Evolutionary conservation across 2,329 filamentous ascomycete species (phyloP).

Genomic region (Ramichloridium luteum): DNA sequence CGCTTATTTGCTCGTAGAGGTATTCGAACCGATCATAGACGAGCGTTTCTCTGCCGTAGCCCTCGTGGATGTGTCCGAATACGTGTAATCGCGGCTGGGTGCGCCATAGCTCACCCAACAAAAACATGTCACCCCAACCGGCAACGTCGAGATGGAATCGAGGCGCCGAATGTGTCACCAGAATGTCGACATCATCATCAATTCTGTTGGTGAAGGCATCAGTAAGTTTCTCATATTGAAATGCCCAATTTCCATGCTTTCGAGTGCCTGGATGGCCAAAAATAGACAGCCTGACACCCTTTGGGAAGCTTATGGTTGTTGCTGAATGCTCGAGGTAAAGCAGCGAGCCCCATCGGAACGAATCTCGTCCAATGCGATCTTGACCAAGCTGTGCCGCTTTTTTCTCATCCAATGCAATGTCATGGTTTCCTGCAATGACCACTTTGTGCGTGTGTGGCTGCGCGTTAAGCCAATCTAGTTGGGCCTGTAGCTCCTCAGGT

Average conservation of each 20-base stretch:
- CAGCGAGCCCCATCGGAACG: conserved; percentile 25
- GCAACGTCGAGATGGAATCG: conserved; percentile 27
- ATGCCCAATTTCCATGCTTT: conserved; percentile 45
- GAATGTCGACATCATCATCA: conserved; percentile 23
- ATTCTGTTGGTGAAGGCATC: conserved; percentile 17
- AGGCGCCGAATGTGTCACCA: conserved; percentile 31
- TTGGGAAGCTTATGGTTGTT: conserved; percentile 37
- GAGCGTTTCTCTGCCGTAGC: conserved; percentile 33
- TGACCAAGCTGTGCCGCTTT: conserved; percentile 8
- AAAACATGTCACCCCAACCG: conserved; percentile 21
- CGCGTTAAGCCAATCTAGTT: conserved; percentile 12
- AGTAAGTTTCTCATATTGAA: conserved; percentile 27
- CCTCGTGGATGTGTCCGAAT: conserved; percentile 31
- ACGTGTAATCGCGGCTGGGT: conserved; percentile 25
- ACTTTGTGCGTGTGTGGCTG: conserved; percentile 14
- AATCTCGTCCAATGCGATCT: conserved; percentile 5
- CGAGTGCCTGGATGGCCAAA: conserved; percentile 63
- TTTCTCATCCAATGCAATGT: conserved; percentile 10
- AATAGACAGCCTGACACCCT: conserved; percentile 43
- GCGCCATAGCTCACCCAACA: conserved; percentile 24
- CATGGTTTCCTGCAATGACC: conserved; percentile 18
- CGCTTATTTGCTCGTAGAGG: conserved; percentile 53
- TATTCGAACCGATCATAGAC: conserved; percentile 63
- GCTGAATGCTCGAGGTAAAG: conserved; percentile 25
- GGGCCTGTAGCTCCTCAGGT: conserved; percentile 10